Base-by-base conservation (phyloP, 148 eudicot species). In the Persicaria maculosa region DNA sequence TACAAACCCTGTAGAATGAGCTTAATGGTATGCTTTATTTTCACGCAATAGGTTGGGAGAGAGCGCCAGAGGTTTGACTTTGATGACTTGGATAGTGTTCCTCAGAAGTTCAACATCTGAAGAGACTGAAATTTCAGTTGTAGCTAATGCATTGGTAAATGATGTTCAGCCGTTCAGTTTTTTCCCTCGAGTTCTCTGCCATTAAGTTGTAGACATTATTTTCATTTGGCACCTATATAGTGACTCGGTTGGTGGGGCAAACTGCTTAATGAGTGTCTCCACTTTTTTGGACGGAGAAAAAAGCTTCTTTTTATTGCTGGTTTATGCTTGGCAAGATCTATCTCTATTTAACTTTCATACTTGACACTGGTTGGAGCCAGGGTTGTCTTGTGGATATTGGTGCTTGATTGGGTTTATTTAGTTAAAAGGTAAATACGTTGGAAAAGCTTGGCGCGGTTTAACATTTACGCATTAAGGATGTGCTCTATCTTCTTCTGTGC, bases 11-110 rank as follows among this genome's bases (percentile, higher is more conserved):
- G 15, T 44, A 9, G n/a, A 64, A 36, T 17, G 45, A 54, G 9
- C 4, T 73, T 20, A 48, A 44, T 57, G 68, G 54, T 22, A 36
- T 74, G 36, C 50, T 54, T n/a, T 76, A 31, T 57, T 44, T 36
- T 70, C 52, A 17, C 64, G 6, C 44, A 70, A 50, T 85, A 93
- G 98, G 92, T 81, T 79, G 98, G 98, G 52, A 89, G 77, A 85
- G 98, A 93, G 80, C 83, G 97, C 11, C 97, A 89, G 67, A 89
- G 94, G 76, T 85, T 91, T 73, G 96, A 93, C 74, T 87, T 89
- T 68, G 97, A 93, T 25, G 98, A 93, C 79, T 88, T 85, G 74
- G 98, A 93, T 22, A 40, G 81, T 31, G 98, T 90, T 48, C 98
- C 98, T 50, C 86, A 86, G 75, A 89, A 83, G 64, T 93, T 86